phyloP scores from a whole-genome alignment of 352 stramenopile species.

The Pythium vanterpoolii region DNA sequence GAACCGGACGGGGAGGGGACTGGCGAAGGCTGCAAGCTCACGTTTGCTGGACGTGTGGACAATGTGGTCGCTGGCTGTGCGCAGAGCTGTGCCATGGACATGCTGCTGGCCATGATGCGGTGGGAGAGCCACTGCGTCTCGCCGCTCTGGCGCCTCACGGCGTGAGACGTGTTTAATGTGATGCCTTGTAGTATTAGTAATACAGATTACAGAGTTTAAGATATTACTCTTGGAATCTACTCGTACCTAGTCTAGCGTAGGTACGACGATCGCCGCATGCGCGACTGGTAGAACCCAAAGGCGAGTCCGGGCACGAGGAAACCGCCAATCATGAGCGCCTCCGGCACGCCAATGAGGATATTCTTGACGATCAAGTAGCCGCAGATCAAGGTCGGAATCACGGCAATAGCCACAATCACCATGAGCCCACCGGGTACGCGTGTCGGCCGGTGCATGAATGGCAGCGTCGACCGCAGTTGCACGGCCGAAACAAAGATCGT shows the following conservation, averaged over 20 bases:
- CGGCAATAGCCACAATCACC: conserved; percentile 19
- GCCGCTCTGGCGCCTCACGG: conserved; percentile 18
- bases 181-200: neutral
- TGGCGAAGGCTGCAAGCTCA: conserved; percentile 8
- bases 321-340: conserved; percentile 30
- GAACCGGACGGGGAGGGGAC: neutral
- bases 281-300: conserved; percentile 32
- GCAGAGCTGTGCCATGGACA: conserved; percentile 20
- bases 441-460: conserved; percentile 36
- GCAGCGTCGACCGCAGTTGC: conserved; percentile 53
- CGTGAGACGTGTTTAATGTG: neutral
- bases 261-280: conserved; percentile 2
- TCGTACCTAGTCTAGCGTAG: too few species aligned
- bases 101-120: conserved; percentile 26
- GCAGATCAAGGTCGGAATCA: conserved; percentile 8
- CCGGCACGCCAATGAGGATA: conserved; percentile 5
- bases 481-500: conserved; percentile 83
- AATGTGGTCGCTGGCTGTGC: conserved; percentile 5
- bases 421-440: conserved; percentile 25
- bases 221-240: too few species aligned
- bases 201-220: neutral
- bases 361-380: conserved; percentile 22
- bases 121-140: conserved; percentile 28
- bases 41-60: conserved; percentile 19
- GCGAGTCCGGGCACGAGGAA: conserved; percentile 35